A percentile compares a stretch with the other conserved stretches of the same genome.
These are phyloP conservation scores for Zanthoxylum bungeanum DNA, from an alignment of 345 rosid genomes.

Conservation along the genomic window DNA sequence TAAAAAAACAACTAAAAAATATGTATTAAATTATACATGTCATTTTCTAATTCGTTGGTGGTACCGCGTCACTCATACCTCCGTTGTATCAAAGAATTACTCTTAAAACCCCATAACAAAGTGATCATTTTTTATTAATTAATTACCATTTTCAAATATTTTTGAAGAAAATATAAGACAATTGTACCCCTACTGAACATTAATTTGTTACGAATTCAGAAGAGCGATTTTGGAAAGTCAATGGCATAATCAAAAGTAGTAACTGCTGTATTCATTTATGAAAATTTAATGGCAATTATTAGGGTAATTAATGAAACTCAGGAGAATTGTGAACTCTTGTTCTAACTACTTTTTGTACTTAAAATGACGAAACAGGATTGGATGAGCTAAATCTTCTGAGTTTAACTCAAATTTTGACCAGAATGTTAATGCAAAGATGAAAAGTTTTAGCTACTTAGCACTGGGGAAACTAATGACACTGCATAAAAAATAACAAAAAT, in stretches of 20 bases:
- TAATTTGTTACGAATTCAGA: not conserved
- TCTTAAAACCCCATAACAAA: too few relatives aligned
- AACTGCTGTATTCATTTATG: not conserved
- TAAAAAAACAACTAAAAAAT: too few relatives aligned
- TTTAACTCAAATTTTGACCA: not conserved
- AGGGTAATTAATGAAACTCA: conserved; percentile 10
- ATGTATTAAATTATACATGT: too few relatives aligned
- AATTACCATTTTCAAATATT: conserved; percentile 17
- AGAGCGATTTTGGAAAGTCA: not conserved
- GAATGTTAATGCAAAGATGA: not conserved
- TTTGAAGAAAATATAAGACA: conserved; percentile 9
- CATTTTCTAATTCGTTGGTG: too few relatives aligned
- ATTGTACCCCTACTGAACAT: not conserved
- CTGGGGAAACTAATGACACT: not conserved
- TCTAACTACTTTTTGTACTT: too few relatives aligned
- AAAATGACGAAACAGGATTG: not conserved
- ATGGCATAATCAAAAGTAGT: not conserved
- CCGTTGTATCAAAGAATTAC: too few relatives aligned
- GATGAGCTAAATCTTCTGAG: not conserved
- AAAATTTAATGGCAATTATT: conserved; percentile 13
- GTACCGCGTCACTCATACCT: too few relatives aligned
- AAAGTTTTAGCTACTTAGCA: not conserved
- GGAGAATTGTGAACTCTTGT: conserved; percentile 16
- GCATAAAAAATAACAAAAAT: too few relatives aligned
- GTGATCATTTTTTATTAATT: too few relatives aligned